A percentile compares a stretch with the other conserved stretches of the same genome.
Evolutionary conservation across 331 rosid genomes (phyloP).

Genomic region (Ulmus americana): DNA sequence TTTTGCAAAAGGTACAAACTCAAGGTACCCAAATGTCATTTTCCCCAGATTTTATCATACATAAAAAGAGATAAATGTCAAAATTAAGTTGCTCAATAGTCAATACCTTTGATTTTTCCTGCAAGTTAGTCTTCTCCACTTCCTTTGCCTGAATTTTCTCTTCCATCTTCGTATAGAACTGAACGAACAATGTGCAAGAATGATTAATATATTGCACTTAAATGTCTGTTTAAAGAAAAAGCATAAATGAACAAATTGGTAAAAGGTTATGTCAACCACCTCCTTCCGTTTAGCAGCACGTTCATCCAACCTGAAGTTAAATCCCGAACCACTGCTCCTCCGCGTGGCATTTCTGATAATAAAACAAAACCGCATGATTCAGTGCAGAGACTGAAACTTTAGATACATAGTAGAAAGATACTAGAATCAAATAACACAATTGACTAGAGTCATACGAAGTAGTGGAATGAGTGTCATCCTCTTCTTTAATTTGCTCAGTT

Average conservation of each 20-base stretch:
- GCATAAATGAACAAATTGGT: neutral
- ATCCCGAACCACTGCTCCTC: conserved; percentile 52
- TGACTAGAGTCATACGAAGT: conserved; percentile 61
- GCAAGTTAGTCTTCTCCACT: conserved; percentile 64
- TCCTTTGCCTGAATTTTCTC: conserved; percentile 91
- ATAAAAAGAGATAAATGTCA: neutral
- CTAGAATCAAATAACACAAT: conserved; percentile 7
- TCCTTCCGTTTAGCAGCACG: conserved; percentile 93
- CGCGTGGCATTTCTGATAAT: conserved; percentile 46
- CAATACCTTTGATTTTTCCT: conserved; percentile 80
- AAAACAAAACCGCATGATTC: conserved; percentile 7
- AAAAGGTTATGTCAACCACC: conserved; percentile 39
- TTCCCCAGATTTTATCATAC: neutral
- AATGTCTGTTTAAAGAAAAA: neutral
- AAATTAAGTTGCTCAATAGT: neutral
- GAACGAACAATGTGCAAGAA: conserved; percentile 18
- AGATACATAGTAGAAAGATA: neutral
- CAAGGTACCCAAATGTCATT: neutral
- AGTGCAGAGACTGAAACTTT: conserved; percentile 7
- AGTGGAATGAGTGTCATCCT: conserved; percentile 64
- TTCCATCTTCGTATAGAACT: conserved; percentile 90
- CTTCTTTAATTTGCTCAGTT: conserved; percentile 44
- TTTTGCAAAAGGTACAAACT: too few relatives aligned
- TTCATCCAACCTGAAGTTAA: conserved; percentile 82
- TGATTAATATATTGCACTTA: neutral